Evolutionary conservation across 1,284 basidiomycete genomes (phyloP).

Genomic region (Rhodotorula sp.): DNA sequence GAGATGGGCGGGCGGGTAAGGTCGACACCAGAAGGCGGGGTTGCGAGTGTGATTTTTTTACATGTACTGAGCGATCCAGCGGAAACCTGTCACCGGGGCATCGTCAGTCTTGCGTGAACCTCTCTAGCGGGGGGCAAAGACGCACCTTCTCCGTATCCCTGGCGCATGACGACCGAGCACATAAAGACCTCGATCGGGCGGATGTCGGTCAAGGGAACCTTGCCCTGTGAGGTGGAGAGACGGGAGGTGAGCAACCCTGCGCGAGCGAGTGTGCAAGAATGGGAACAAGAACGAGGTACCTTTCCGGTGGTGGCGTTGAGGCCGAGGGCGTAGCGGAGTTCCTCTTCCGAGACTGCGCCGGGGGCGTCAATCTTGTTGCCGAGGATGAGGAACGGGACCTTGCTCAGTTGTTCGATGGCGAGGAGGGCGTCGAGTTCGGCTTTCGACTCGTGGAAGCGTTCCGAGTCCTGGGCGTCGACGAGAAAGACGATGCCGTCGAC

Average conservation of each 20-base stretch:
- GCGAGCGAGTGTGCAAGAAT: neutral
- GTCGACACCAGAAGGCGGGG: neutral
- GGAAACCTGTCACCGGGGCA: slow-evolving; percentile 64
- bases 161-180: slow-evolving; percentile 99
- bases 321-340: slow-evolving; percentile 90
- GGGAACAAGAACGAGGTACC: slow-evolving; percentile 55
- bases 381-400: slow-evolving; percentile 96
- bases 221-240: slow-evolving; percentile 63
- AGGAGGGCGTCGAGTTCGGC: slow-evolving; percentile 94
- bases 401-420: slow-evolving; percentile 87
- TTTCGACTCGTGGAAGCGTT: slow-evolving; percentile 93
- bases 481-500: slow-evolving; percentile 99
- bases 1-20: neutral
- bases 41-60: slow-evolving; percentile 39
- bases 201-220: slow-evolving; percentile 93
- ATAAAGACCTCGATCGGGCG: slow-evolving; percentile 99
- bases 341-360: slow-evolving; percentile 95
- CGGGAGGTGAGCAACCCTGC: neutral
- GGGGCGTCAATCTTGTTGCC: slow-evolving; percentile 99
- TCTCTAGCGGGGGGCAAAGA: slow-evolving; percentile 7
- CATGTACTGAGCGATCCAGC: slow-evolving; percentile 97
- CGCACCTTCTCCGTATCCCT: slow-evolving; percentile 94
- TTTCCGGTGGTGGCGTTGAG: slow-evolving; percentile 99
- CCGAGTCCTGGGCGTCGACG: slow-evolving; percentile 93
- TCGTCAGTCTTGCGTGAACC: neutral